Evolutionary conservation across 768 basidiomycete genomes (phyloP), one percentile per base, ranked within the genome.

Genomic region (Termitomyces sp.): DNA sequence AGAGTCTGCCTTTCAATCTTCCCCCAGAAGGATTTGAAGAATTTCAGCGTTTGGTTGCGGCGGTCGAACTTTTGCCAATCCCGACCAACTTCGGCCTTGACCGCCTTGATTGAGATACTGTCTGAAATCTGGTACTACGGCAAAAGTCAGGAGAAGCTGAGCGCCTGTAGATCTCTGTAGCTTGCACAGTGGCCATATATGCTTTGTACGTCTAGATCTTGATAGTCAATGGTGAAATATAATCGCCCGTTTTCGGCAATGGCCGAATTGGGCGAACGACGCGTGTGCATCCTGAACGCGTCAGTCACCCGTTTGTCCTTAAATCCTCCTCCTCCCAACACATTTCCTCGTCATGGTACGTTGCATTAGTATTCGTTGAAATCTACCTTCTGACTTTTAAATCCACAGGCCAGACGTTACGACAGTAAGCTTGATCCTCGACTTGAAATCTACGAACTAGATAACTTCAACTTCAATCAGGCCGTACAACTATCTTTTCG

Each of bases 401-500:
- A 39, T 31, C 1, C 26, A 28, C 48, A 94, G 94, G 91, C 94
- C 66, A 86, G 94, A 82, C 83, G 94, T 78, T 96, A 96, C 72
- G 94, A 96, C 72, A 95, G 94, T 95, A 72, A 75, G 91, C 78
- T 28, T 28, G 60, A 53, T 49, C 37, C 24, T 5, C 29, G 36
- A 51, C 51, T 55, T 33, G 29, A 20, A 53, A 54, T 51, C 51
- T n/a, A 49, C 60, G 56, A 47, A 22, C 57, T 58, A 58, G 36
- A 63, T 62, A 56, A 37, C 68, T 53, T 60, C 54, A 57, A 68
- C 66, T 68, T 45, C 58, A 51, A 70, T 66, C 74, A 92, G 88
- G 87, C 75, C 88, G 94, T 65, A 99, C 95, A 64, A 98, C 96
- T 60, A 98, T 97, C 77, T 98, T 98, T 85, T 98, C 95, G 54